Evolutionary conservation across 1,139 yeast genomes (phyloP).

Genomic region (Pneumocystis jirovecii): DNA sequence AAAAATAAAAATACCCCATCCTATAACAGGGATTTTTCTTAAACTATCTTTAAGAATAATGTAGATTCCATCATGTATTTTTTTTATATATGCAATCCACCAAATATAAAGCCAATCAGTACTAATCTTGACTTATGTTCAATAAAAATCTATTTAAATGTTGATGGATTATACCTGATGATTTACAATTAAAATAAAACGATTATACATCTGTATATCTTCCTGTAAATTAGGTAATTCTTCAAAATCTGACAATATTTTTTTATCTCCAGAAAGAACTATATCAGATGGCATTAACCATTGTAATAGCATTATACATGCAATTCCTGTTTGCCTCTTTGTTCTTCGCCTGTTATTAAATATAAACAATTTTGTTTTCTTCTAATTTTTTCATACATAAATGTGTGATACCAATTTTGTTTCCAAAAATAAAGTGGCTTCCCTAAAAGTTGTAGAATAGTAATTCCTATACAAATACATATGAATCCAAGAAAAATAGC

Average conservation of each 20-base stretch:
- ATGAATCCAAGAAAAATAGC: not conserved
- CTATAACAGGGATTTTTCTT: slow-evolving; percentile 57
- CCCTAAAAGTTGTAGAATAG: slow-evolving; percentile 7
- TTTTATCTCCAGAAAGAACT: slow-evolving; percentile 23
- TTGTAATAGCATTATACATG: slow-evolving; percentile 22
- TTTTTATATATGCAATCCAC: slow-evolving; percentile 67
- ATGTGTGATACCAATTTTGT: slow-evolving; percentile 7
- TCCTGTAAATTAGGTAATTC: slow-evolving; percentile 18
- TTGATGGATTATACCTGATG: not conserved
- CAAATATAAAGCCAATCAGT: slow-evolving; percentile 90
- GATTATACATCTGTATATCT: slow-evolving; percentile 21
- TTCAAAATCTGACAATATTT: slow-evolving; percentile 19
- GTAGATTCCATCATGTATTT: slow-evolving; percentile 46
- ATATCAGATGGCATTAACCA: slow-evolving; percentile 24
- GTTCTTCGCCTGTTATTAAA: slow-evolving; percentile 15
- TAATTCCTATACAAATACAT: not conserved
- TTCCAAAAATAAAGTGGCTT: slow-evolving; percentile 3
- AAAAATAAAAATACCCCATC: slow-evolving; percentile 55
- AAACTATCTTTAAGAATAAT: slow-evolving; percentile 72
- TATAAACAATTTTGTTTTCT: not conserved
- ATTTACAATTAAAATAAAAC: slow-evolving; percentile 21
- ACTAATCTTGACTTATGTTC: slow-evolving; percentile 32
- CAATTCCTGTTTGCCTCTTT: slow-evolving; percentile 26
- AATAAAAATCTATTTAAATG: not conserved
- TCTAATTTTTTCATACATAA: slow-evolving; percentile 1